Percentiles rank a stretch among this genome's conserved stretches.
Evolutionary conservation across 495 filamentous ascomycete genomes (phyloP).

Genomic region (Trichoderma reesei): DNA sequence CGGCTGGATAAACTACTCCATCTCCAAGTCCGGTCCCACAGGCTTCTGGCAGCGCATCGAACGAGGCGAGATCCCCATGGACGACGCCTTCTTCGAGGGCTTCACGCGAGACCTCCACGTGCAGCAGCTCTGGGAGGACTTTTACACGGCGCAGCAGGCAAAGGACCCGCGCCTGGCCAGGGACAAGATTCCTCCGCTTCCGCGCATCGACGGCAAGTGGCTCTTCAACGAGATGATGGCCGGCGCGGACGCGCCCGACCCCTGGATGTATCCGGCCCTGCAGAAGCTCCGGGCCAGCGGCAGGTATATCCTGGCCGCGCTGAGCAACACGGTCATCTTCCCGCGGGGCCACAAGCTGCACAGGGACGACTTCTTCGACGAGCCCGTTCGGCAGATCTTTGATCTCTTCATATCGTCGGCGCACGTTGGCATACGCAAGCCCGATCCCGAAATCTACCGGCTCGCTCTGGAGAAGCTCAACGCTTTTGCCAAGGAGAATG

Average conservation of each 20-base stretch:
- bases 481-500: constrained; percentile 42
- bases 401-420: constrained; percentile 78
- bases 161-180: constrained; percentile 24
- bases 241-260: constrained; percentile 58
- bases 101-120: constrained; percentile 68
- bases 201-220: constrained; percentile 64
- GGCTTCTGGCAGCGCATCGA: constrained; percentile 85
- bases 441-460: constrained; percentile 71
- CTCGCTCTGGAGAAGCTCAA: constrained; percentile 57
- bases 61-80: constrained; percentile 60
- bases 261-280: constrained; percentile 81
- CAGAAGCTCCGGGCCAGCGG: constrained; percentile 52
- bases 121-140: constrained; percentile 51
- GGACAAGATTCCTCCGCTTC: constrained; percentile 48
- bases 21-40: constrained; percentile 63
- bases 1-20: constrained; percentile 86
- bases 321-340: constrained; percentile 84
- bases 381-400: constrained; percentile 51
- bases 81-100: constrained; percentile 61
- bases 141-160: constrained; percentile 29
- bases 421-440: constrained; percentile 82
- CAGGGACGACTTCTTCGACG: constrained; percentile 24
- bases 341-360: constrained; percentile 53
- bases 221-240: constrained; percentile 94
- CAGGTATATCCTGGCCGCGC: constrained; percentile 63